These are phyloP conservation scores for Glutinoglossum americanum DNA, from an alignment of 495 filamentous ascomycete species.

Conservation along the genomic window DNA sequence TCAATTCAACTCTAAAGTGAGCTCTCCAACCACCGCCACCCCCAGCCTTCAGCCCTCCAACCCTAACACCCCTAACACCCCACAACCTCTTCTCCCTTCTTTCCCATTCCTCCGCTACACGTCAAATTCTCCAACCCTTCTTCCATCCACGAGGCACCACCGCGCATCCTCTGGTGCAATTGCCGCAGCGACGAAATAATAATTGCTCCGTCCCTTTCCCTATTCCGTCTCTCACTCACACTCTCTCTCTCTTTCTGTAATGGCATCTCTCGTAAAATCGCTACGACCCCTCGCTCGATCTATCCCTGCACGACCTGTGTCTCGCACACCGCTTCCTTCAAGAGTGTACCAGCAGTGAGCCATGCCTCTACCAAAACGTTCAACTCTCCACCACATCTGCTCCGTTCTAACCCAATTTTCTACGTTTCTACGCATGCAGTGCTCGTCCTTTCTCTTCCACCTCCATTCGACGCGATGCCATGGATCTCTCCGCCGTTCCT, in stretches of 20 bases:
- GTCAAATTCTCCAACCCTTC: too few relatives aligned
- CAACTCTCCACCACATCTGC: not conserved
- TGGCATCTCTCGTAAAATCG: not conserved
- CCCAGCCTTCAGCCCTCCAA: too few relatives aligned
- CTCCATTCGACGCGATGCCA: not conserved
- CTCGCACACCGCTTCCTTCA: not conserved
- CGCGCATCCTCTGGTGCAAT: too few relatives aligned
- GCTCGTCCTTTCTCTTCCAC: not conserved
- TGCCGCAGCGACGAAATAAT: too few relatives aligned
- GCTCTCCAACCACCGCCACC: too few relatives aligned
- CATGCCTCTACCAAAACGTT: not conserved
- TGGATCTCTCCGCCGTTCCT: slow-evolving; percentile 28
- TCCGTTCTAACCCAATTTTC: not conserved
- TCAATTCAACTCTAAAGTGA: too few relatives aligned
- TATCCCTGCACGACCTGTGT: not conserved
- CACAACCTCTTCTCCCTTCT: too few relatives aligned
- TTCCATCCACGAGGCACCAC: too few relatives aligned
- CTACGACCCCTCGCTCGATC: not conserved
- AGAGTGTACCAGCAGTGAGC: not conserved
- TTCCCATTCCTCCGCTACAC: too few relatives aligned
- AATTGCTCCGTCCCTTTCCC: too few relatives aligned
- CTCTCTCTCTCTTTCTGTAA: not conserved
- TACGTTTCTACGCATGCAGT: not conserved
- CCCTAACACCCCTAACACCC: too few relatives aligned
- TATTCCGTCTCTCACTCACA: too few relatives aligned